phyloP scores from a whole-genome alignment of 2,329 filamentous ascomycete species.

The Colletotrichum graminicola region DNA sequence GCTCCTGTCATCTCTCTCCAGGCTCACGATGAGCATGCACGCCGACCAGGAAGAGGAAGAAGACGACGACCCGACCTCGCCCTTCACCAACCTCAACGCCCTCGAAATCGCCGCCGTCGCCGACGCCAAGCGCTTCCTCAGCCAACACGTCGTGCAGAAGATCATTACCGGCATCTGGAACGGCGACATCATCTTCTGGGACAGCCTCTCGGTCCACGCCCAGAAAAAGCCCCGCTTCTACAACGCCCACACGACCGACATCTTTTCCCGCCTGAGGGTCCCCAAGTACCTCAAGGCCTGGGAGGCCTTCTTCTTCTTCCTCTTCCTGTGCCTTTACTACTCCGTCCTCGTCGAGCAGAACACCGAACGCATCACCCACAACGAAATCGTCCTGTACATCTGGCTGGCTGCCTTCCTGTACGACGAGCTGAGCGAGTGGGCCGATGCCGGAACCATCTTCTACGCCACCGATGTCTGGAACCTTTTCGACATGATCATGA shows the following conservation, averaged over 20 bases:
- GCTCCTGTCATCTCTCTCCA: slow-evolving; percentile 67
- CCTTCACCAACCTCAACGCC: slow-evolving; percentile 85
- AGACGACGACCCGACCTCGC: slow-evolving; percentile 73
- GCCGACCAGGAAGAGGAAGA: slow-evolving; percentile 55
- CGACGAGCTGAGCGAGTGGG: slow-evolving; percentile 86
- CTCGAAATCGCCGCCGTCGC: slow-evolving; percentile 88
- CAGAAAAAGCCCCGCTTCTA: slow-evolving; percentile 84
- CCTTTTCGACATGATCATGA: slow-evolving; percentile 79
- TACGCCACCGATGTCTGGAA: slow-evolving; percentile 89
- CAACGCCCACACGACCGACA: slow-evolving; percentile 74
- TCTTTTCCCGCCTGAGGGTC: slow-evolving; percentile 80
- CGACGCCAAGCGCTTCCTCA: slow-evolving; percentile 86
- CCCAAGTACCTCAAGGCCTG: slow-evolving; percentile 88
- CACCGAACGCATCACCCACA: slow-evolving; percentile 71
- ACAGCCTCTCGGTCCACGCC: slow-evolving; percentile 78
- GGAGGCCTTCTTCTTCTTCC: slow-evolving; percentile 83
- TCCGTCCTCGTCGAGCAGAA: slow-evolving; percentile 83
- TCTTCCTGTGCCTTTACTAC: slow-evolving; percentile 86
- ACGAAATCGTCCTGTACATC: slow-evolving; percentile 82
- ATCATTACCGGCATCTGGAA: slow-evolving; percentile 89
- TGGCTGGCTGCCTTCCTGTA: slow-evolving; percentile 92
- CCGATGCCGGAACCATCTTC: slow-evolving; percentile 87
- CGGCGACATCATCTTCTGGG: slow-evolving; percentile 90
- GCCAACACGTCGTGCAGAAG: slow-evolving; percentile 83
- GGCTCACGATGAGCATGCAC: slow-evolving; percentile 64